Evolutionary conservation across 345 rosid genomes (phyloP).

Genomic region (Camelina neglecta): DNA sequence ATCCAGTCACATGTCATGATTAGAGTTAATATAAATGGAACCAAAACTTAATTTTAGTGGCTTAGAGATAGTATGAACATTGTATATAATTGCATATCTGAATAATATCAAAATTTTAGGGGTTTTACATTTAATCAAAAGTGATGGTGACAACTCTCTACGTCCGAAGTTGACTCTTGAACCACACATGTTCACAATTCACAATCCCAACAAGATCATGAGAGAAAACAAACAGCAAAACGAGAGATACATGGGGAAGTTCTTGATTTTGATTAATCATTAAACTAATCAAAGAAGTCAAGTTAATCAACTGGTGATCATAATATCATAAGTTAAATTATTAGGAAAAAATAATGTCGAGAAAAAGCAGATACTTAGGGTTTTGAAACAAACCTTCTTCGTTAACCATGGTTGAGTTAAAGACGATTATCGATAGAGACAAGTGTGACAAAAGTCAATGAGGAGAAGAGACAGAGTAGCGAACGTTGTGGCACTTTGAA

Average conservation of each 20-base stretch:
- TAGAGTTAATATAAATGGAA: background rate
- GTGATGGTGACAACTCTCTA: constrained; percentile 40
- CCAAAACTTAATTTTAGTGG: constrained; percentile 1
- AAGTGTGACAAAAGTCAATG: constrained; percentile 41
- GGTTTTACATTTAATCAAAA: constrained; percentile 7
- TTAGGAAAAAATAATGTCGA: constrained; percentile 8
- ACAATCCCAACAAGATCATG: constrained; percentile 40
- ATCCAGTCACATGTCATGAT: constrained; percentile 11
- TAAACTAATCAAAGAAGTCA: constrained; percentile 22
- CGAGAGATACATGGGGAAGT: constrained; percentile 38
- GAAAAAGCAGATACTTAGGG: constrained; percentile 19
- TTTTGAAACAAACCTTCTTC: constrained; percentile 1
- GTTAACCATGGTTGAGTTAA: constrained; percentile 42
- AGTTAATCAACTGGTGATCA: constrained; percentile 24
- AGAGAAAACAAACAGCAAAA: constrained; percentile 31
- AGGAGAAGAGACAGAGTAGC: constrained; percentile 45
- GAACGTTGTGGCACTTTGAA: constrained; percentile 42
- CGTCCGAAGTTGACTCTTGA: constrained; percentile 48
- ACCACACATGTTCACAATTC: constrained; percentile 45
- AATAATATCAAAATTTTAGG: constrained; percentile 6
- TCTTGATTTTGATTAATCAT: constrained; percentile 26
- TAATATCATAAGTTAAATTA: constrained; percentile 7
- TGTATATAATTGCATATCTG: constrained; percentile 33
- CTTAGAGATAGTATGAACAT: constrained; percentile 23
- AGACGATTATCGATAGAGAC: constrained; percentile 26